Percentiles rank a stretch among this genome's conserved stretches.
These are phyloP conservation scores for Epichloe aotearoae DNA, from an alignment of 2,329 filamentous ascomycete genomes.

Conservation along the genomic window DNA sequence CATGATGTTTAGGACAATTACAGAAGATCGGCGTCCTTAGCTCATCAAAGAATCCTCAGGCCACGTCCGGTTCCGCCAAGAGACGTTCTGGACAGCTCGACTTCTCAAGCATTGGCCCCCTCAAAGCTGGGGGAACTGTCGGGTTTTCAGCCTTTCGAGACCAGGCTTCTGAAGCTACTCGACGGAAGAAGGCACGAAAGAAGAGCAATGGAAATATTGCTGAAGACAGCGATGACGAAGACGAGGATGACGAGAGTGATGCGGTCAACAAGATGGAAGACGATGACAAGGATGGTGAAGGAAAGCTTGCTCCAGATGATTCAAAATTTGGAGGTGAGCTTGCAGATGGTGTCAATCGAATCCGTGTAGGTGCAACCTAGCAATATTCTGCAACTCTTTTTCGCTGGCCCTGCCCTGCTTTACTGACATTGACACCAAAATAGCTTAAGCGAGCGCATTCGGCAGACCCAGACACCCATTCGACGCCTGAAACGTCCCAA, in stretches of 20 bases:
- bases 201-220: conserved; percentile 54
- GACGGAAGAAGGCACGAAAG: conserved; percentile 45
- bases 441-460: conserved; percentile 75
- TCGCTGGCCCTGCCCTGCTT: neutral
- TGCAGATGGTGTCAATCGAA: conserved; percentile 68
- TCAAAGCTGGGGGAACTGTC: conserved; percentile 79
- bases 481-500: conserved; percentile 20
- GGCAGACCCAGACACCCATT: conserved; percentile 46
- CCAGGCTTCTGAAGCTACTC: conserved; percentile 38
- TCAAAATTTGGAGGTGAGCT: conserved; percentile 60
- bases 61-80: conserved; percentile 51
- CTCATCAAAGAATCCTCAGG: conserved; percentile 49
- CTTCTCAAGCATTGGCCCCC: conserved; percentile 69
- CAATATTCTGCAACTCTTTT: neutral
- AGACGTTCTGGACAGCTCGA: conserved; percentile 73
- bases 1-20: conserved; percentile 58
- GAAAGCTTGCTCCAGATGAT: conserved; percentile 55
- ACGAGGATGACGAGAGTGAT: conserved; percentile 53
- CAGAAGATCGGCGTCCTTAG: conserved; percentile 89
- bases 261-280: conserved; percentile 54
- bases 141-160: conserved; percentile 86
- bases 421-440: conserved; percentile 6
- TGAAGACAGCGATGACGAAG: conserved; percentile 61
- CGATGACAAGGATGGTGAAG: conserved; percentile 47
- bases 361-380: conserved; percentile 45